Evolutionary conservation across 768 basidiomycete genomes (phyloP).

Genomic region (Strobilomyces dryophilus): DNA sequence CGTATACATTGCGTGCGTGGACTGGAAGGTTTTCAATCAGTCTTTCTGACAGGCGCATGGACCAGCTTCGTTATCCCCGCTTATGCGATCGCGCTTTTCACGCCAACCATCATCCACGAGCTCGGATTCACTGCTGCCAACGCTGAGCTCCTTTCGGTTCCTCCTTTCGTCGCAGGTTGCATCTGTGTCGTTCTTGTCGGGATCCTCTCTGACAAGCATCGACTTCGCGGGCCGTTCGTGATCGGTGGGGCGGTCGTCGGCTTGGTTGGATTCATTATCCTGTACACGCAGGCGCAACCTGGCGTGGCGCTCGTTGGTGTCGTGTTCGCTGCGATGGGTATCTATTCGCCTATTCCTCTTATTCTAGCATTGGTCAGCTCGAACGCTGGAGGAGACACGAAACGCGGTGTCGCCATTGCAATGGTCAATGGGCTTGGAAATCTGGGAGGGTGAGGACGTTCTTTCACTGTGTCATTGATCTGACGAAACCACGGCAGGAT

Average conservation of each 20-base stretch:
- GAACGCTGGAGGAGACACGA: slow-evolving; percentile 52
- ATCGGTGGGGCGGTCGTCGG: slow-evolving; percentile 36
- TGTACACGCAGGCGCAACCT: slow-evolving; percentile 32
- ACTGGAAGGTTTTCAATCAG: background rate
- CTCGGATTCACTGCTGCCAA: slow-evolving; percentile 47
- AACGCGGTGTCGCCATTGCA: slow-evolving; percentile 46
- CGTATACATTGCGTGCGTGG: slow-evolving; percentile 38
- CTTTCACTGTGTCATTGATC: background rate
- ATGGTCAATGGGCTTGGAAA: slow-evolving; percentile 54
- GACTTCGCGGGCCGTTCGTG: slow-evolving; percentile 45
- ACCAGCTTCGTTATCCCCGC: slow-evolving; percentile 39
- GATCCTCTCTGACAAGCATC: slow-evolving; percentile 37
- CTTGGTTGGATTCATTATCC: slow-evolving; percentile 45
- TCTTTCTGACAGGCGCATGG: slow-evolving; percentile 1
- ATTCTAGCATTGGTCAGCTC: slow-evolving; percentile 49
- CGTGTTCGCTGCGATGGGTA: slow-evolving; percentile 45
- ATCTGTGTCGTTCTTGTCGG: slow-evolving; percentile 36
- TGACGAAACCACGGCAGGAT: slow-evolving; percentile 24
- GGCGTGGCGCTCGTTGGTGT: slow-evolving; percentile 37
- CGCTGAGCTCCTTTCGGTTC: slow-evolving; percentile 45
- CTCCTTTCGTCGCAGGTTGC: slow-evolving; percentile 43
- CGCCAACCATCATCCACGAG: slow-evolving; percentile 43
- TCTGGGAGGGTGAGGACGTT: slow-evolving; percentile 44
- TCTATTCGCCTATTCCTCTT: slow-evolving; percentile 43
- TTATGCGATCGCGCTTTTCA: slow-evolving; percentile 44